These are phyloP conservation scores for Forsythia suspensa DNA, from an alignment of 257 asterid species.

Conservation along the genomic window DNA sequence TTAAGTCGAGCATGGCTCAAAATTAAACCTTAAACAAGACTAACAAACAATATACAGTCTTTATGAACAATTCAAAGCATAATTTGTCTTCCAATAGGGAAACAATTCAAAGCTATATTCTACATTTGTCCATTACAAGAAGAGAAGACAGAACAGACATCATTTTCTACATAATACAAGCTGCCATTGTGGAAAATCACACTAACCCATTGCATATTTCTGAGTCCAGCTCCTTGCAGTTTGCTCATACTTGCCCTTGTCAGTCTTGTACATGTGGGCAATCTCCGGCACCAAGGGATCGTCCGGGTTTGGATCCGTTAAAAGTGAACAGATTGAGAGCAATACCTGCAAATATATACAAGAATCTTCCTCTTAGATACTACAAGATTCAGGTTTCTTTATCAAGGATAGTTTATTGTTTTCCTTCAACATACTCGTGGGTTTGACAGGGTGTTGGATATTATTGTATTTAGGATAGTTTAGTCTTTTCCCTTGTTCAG, in stretches of 20 bases:
- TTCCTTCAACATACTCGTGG: not conserved
- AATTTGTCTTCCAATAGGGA: not conserved
- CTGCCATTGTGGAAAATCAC: not conserved
- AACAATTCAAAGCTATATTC: not conserved
- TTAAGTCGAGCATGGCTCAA: not conserved
- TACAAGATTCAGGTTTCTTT: not conserved
- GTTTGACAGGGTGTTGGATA: not conserved
- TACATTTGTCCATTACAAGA: not conserved
- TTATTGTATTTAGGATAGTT: not conserved
- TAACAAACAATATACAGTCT: not conserved
- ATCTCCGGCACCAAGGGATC: conserved; percentile 9
- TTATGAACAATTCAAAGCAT: not conserved
- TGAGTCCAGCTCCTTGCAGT: conserved; percentile 10
- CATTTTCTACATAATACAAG: not conserved
- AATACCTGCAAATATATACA: not conserved
- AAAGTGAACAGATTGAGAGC: not conserved
- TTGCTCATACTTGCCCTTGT: not conserved
- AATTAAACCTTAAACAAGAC: not conserved
- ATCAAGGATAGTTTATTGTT: not conserved
- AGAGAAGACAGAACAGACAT: not conserved
- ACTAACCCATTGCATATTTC: not conserved
- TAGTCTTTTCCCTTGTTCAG: not conserved
- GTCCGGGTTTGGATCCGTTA: conserved; percentile 8
- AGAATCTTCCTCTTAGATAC: not conserved
- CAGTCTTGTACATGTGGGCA: conserved; percentile 8